A percentile compares a stretch with the other conserved stretches of the same genome.
phyloP scores from a whole-genome alignment of 2,329 filamentous ascomycete species.

The Fusarium succisae region DNA sequence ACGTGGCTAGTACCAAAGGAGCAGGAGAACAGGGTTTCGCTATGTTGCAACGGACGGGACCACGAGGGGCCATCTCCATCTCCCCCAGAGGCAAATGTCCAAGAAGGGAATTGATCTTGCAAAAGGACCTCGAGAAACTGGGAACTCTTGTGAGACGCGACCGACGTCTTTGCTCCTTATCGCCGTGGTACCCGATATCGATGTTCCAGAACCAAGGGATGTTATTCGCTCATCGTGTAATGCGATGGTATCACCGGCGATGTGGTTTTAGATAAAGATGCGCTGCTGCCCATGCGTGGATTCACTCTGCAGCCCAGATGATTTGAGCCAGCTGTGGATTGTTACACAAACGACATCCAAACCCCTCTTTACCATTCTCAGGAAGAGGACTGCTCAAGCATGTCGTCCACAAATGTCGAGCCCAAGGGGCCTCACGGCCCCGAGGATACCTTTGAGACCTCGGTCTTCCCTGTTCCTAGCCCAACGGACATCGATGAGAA shows the following conservation, averaged over 20 bases:
- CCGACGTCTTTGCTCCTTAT: background rate
- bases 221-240: slow-evolving; percentile 19
- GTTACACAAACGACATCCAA: slow-evolving; percentile 1
- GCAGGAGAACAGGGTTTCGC: slow-evolving; percentile 1
- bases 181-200: background rate
- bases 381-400: background rate
- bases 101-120: background rate
- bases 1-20: background rate
- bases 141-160: background rate
- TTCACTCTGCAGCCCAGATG: background rate
- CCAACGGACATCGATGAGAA: slow-evolving; percentile 26
- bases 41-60: background rate
- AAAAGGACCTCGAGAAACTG: slow-evolving; percentile 11
- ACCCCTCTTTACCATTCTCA: background rate
- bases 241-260: slow-evolving; percentile 2
- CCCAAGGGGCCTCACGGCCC: slow-evolving; percentile 13
- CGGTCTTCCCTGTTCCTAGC: slow-evolving; percentile 31
- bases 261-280: slow-evolving; percentile 10
- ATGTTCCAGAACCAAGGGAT: background rate
- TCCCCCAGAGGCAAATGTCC: background rate
- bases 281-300: background rate
- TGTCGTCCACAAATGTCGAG: slow-evolving; percentile 3
- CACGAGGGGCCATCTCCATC: background rate
- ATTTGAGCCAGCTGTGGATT: background rate
- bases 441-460: slow-evolving; percentile 3